Evolutionary conservation across 2,329 filamentous ascomycete species (phyloP).

Genomic region (Fusarium praegraminearum): DNA sequence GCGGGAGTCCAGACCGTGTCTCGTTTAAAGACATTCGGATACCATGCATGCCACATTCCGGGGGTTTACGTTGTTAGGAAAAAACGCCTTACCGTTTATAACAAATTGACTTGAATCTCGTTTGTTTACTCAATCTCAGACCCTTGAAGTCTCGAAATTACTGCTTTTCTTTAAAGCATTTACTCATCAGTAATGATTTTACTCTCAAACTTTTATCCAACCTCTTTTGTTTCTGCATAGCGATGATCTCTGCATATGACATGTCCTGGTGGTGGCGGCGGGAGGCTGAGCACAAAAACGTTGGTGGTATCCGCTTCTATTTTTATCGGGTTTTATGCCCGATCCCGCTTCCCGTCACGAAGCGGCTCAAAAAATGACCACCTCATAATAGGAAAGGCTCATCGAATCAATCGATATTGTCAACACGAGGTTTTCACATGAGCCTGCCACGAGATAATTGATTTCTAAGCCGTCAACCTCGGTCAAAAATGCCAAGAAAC

Average conservation of each 20-base stretch:
- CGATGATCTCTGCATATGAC: conserved; percentile 8
- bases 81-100: conserved; percentile 16
- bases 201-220: conserved; percentile 8
- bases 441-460: neutral
- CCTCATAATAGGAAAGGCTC: neutral
- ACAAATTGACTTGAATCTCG: conserved; percentile 36
- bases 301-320: conserved; percentile 25
- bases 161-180: neutral
- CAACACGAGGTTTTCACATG: conserved; percentile 3
- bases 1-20: conserved; percentile 16
- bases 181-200: conserved; percentile 4
- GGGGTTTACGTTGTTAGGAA: neutral
- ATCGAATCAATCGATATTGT: neutral
- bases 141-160: conserved; percentile 1
- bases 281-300: conserved; percentile 38
- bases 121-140: conserved; percentile 10
- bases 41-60: conserved; percentile 12
- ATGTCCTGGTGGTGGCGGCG: conserved; percentile 13
- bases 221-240: conserved; percentile 17
- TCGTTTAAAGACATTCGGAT: conserved; percentile 1
- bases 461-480: conserved; percentile 2
- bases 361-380: conserved; percentile 33
- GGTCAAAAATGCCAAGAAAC: neutral
- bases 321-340: conserved; percentile 37
- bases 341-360: conserved; percentile 5